Evolutionary conservation across 2,329 filamentous ascomycete genomes (phyloP).

Genomic region (Whalleya microplaca): DNA sequence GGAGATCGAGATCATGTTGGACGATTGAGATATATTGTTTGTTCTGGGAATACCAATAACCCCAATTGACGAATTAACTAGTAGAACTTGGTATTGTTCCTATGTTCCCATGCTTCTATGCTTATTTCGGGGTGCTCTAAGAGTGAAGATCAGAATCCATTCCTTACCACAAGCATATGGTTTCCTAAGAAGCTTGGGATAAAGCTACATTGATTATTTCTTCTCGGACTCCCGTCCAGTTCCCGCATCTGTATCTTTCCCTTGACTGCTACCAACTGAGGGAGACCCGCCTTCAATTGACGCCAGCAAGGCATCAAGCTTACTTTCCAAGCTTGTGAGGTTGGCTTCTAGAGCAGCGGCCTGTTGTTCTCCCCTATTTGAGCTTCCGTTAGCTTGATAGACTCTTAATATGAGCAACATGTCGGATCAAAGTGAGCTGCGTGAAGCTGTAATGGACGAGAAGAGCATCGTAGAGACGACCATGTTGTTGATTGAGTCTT

Average conservation of each 20-base stretch:
- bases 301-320: conserved; percentile 39
- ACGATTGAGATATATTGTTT: background rate
- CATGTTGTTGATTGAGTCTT: background rate
- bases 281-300: conserved; percentile 29
- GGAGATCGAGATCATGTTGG: background rate
- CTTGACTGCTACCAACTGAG: background rate
- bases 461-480: background rate
- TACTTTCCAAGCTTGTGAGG: conserved; percentile 37
- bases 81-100: background rate
- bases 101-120: background rate
- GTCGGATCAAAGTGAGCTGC: conserved; percentile 2
- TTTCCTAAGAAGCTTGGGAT: background rate
- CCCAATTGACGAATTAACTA: background rate
- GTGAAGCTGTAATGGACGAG: conserved; percentile 5
- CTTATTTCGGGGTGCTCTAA: background rate
- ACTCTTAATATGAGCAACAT: background rate
- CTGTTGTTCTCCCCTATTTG: conserved; percentile 38
- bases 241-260: background rate
- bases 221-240: conserved; percentile 12
- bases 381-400: conserved; percentile 14
- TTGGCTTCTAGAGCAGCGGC: conserved; percentile 38
- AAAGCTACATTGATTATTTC: conserved; percentile 1
- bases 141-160: background rate
- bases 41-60: background rate
- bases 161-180: background rate